Evolutionary conservation across 129 eudicot species (phyloP).

Genomic region (Heracleum sosnowskyi): DNA sequence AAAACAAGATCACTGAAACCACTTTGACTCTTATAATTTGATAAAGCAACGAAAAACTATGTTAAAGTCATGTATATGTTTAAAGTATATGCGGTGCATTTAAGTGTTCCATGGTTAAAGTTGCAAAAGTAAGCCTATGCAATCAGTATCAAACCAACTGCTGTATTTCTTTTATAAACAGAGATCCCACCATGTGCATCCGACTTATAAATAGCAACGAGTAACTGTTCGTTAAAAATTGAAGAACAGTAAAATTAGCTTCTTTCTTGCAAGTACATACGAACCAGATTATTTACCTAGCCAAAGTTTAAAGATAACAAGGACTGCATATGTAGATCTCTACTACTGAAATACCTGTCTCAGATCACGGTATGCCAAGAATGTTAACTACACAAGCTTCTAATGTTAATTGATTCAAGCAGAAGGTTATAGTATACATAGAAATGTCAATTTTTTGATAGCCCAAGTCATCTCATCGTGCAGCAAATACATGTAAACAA

Average conservation of each 20-base stretch:
- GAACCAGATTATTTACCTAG: not conserved
- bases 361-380: not conserved
- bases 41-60: not conserved
- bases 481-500: not conserved
- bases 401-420: not conserved
- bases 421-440: not conserved
- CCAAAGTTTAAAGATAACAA: not conserved
- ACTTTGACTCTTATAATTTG: constrained; percentile 1
- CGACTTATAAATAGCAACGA: not conserved
- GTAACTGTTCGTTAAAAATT: not conserved
- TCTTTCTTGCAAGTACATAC: not conserved
- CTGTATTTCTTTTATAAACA: not conserved
- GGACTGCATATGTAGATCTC: not conserved
- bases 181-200: not conserved
- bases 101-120: not conserved
- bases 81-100: not conserved
- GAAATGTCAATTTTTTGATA: not conserved
- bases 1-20: not conserved
- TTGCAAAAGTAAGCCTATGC: not conserved
- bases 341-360: not conserved
- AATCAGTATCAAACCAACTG: not conserved
- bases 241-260: not conserved
- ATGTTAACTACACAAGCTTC: not conserved
- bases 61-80: not conserved
- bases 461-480: not conserved